phyloP scores from a whole-genome alignment of 495 filamentous ascomycete species.

The Daldinia concentrica region DNA sequence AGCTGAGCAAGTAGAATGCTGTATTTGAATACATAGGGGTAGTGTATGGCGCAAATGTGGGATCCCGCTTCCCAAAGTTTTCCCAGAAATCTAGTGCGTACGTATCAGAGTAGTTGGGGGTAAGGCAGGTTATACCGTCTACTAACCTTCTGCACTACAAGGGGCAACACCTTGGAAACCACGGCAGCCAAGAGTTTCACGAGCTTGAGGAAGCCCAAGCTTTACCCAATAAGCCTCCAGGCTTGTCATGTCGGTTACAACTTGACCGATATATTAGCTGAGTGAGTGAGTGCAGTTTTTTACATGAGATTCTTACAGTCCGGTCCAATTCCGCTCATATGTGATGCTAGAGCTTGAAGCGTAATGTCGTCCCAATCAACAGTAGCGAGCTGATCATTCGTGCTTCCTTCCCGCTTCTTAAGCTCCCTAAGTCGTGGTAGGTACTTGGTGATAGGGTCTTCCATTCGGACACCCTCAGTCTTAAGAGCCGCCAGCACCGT shows the following conservation, averaged over 20 bases:
- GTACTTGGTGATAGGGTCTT: conserved; percentile 55
- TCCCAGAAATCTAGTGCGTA: background rate
- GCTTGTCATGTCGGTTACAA: conserved; percentile 35
- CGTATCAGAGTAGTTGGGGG: background rate
- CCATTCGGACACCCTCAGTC: conserved; percentile 47
- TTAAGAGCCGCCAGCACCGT: conserved; percentile 51
- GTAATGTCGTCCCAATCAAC: conserved; percentile 62
- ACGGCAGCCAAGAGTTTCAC: background rate
- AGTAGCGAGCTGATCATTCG: conserved; percentile 27
- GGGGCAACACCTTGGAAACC: background rate
- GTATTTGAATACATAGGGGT: background rate
- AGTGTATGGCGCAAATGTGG: background rate
- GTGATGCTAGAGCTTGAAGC: conserved; percentile 54
- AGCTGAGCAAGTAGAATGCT: background rate
- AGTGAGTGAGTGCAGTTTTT: background rate
- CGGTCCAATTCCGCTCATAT: conserved; percentile 52
- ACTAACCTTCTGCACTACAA: background rate
- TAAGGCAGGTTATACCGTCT: background rate
- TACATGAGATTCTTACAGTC: conserved; percentile 13
- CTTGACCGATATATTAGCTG: conserved; percentile 13
- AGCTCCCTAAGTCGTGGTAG: conserved; percentile 47
- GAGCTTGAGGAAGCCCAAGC: conserved; percentile 39
- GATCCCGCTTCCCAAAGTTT: background rate
- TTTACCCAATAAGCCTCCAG: conserved; percentile 30
- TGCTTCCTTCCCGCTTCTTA: conserved; percentile 9